Evolutionary conservation across 331 rosid species (phyloP).

Genomic region (Arachis monticola): DNA sequence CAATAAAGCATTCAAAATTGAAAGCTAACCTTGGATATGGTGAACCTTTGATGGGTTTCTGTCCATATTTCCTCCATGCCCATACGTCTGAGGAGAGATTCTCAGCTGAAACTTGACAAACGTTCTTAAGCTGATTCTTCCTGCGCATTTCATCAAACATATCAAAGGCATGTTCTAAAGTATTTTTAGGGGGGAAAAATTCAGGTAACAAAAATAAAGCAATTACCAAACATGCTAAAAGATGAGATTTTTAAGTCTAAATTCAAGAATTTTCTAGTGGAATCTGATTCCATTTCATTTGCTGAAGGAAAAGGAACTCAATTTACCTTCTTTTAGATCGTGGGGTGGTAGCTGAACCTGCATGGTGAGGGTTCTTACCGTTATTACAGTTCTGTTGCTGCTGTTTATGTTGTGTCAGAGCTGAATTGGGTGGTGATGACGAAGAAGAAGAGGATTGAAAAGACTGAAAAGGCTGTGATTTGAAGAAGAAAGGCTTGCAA

Average conservation of each 20-base stretch:
- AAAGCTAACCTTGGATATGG: constrained; percentile 82
- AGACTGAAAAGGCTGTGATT: constrained; percentile 48
- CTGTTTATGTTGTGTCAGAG: constrained; percentile 41
- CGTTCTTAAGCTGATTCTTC: constrained; percentile 89
- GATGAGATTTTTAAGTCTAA: constrained; percentile 12
- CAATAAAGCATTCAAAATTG: not conserved
- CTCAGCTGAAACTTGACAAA: constrained; percentile 85
- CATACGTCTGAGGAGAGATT: constrained; percentile 83
- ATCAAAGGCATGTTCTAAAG: not conserved
- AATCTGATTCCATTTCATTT: not conserved
- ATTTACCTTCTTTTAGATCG: constrained; percentile 85
- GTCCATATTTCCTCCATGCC: constrained; percentile 99
- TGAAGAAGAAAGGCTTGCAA: constrained; percentile 78
- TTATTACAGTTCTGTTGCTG: not conserved
- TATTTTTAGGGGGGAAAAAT: too few relatives aligned
- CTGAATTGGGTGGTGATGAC: constrained; percentile 42
- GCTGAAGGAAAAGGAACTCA: not conserved
- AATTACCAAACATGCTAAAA: not conserved
- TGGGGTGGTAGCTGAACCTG: constrained; percentile 56
- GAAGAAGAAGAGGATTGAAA: constrained; percentile 47
- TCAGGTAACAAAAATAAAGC: too few relatives aligned
- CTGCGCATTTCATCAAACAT: constrained; percentile 46
- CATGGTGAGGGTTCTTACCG: constrained; percentile 35
- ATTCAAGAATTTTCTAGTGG: constrained; percentile 17
- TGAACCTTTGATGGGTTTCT: constrained; percentile 97